These are phyloP conservation scores for Hyparrhenia diplandra DNA, from an alignment of 176 grass and related monocot genomes.

Conservation along the genomic window DNA sequence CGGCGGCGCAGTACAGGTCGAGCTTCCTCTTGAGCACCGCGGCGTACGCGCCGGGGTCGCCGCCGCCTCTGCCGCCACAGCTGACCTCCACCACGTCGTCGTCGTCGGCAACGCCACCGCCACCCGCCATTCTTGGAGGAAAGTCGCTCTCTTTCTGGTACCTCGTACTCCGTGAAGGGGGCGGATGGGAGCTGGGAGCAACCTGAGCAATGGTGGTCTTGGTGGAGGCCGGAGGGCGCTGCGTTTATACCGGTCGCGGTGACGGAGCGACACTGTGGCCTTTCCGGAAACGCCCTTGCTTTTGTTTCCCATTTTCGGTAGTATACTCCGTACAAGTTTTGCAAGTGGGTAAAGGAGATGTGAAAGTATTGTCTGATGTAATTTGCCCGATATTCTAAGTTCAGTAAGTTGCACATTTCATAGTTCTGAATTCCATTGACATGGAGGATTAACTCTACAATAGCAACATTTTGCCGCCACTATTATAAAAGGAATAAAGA, in stretches of 20 bases:
- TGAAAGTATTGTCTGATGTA: background rate
- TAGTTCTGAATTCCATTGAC: background rate
- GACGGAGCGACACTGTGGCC: background rate
- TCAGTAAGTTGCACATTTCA: background rate
- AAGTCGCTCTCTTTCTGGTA: background rate
- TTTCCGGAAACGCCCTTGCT: background rate
- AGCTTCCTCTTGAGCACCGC: slow-evolving; percentile 73
- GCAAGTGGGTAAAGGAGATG: background rate
- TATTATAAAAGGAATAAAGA: too few relatives aligned
- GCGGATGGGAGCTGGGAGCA: background rate
- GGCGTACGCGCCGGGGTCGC: slow-evolving; percentile 44
- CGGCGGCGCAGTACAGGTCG: slow-evolving; percentile 75
- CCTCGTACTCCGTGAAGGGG: background rate
- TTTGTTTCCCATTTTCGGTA: background rate
- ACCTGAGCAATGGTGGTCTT: background rate
- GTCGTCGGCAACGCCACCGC: background rate
- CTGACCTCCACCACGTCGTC: slow-evolving; percentile 44
- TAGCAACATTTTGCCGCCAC: background rate
- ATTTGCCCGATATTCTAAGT: background rate
- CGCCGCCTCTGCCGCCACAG: slow-evolving; percentile 16
- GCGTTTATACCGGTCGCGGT: slow-evolving; percentile 15
- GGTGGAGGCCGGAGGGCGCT: background rate
- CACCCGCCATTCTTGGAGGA: slow-evolving; percentile 24
- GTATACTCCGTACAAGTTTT: too few relatives aligned
- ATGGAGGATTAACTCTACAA: background rate